Conservation (phyloP, 495 filamentous ascomycete species). For the Penicillium lagena region DNA sequence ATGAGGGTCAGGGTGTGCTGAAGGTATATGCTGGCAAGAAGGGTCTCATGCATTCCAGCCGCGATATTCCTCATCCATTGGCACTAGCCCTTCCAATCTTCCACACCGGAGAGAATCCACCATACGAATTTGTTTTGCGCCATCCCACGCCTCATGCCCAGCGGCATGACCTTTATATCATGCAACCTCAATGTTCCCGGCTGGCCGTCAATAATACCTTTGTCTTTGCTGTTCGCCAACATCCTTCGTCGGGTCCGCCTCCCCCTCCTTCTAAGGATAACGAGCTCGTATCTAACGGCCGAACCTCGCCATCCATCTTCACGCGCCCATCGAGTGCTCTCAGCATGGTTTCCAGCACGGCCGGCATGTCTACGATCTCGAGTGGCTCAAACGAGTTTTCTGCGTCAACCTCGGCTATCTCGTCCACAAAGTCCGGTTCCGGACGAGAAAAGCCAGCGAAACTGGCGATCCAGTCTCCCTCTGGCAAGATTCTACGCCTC, state of each 20-base stretch:
- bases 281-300: constrained; percentile 34
- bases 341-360: constrained; percentile 60
- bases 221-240: constrained; percentile 91
- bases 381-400: constrained; percentile 40
- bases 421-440: constrained; percentile 45
- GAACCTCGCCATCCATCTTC: constrained; percentile 62
- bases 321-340: constrained; percentile 71
- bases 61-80: constrained; percentile 86
- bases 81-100: constrained; percentile 86
- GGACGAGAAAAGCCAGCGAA: constrained; percentile 82
- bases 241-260: constrained; percentile 58
- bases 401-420: constrained; percentile 42
- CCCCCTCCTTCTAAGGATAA: constrained; percentile 23
- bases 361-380: constrained; percentile 31
- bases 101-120: constrained; percentile 85
- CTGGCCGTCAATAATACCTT: constrained; percentile 94
- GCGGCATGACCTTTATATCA: constrained; percentile 93
- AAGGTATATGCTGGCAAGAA: constrained; percentile 93
- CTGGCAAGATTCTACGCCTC: constrained; percentile 89
- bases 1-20: constrained; percentile 82
- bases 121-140: constrained; percentile 85
- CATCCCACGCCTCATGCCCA: constrained; percentile 97
- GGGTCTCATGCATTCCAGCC: constrained; percentile 91
- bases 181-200: constrained; percentile 82
- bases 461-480: constrained; percentile 87